Conservation (phyloP, 305 asterid species). For the Andrographis paniculata region DNA sequence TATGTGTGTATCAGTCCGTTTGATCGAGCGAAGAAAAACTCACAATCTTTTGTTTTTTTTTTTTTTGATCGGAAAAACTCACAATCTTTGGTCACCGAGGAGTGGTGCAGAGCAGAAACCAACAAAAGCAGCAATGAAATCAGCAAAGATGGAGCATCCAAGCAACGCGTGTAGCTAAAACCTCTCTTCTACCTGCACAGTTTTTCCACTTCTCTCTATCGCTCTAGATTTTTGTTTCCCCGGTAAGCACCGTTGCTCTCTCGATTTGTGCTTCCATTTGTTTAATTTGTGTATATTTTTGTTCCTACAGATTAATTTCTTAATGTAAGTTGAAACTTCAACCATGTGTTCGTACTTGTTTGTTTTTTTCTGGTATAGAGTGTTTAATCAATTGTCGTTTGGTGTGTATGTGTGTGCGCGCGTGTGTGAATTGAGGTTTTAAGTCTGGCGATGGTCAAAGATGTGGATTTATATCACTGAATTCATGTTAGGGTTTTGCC, state of each 20-base stretch:
- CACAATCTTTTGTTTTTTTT: no score
- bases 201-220: conserved; percentile 9
- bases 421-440: no score
- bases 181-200: conserved; percentile 11
- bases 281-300: neutral
- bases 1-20: no score
- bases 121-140: conserved; percentile 21
- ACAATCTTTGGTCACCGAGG: conserved; percentile 28
- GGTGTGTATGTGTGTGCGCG: no score
- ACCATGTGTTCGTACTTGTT: no score
- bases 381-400: no score
- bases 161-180: conserved; percentile 7
- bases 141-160: conserved; percentile 19
- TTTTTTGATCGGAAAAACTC: no score
- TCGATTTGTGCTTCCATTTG: neutral
- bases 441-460: conserved; percentile 19
- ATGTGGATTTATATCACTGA: conserved; percentile 18
- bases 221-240: conserved; percentile 13
- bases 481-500: conserved; percentile 16
- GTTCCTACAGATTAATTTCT: no score
- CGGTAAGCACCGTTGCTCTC: conserved; percentile 22
- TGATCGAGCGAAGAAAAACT: no score
- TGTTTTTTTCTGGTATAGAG: no score
- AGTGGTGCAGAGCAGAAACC: conserved; percentile 8
- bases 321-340: no score